Conservation (phyloP, 305 asterid genomes). For the Solanum hybrid region DNA sequence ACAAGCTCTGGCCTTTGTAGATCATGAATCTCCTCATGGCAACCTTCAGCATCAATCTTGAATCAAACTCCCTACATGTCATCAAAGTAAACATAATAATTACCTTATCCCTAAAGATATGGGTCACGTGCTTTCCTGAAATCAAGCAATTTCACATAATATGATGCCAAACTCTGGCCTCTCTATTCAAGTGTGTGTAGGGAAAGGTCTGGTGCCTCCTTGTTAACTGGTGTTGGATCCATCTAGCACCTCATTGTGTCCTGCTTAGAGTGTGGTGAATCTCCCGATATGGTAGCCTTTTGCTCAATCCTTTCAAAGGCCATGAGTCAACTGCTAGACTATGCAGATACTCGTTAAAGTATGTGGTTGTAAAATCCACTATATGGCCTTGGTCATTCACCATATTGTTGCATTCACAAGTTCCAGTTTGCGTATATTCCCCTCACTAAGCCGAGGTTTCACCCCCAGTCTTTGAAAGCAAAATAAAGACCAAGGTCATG, state of each 20-base stretch:
- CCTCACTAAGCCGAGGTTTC: not conserved
- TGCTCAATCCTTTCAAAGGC: not conserved
- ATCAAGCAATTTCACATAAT: not conserved
- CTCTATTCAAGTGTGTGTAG: not conserved
- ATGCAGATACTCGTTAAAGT: not conserved
- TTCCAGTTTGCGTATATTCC: not conserved
- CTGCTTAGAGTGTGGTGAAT: not conserved
- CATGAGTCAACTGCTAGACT: not conserved
- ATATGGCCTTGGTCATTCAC: not conserved
- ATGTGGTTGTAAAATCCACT: not conserved
- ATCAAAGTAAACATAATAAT: not conserved
- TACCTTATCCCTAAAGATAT: not conserved
- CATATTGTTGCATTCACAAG: not conserved
- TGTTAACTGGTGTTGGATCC: not conserved
- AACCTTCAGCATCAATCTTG: not conserved
- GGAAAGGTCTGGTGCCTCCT: not conserved
- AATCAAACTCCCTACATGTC: not conserved
- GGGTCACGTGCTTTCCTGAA: not conserved
- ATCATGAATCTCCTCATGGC: not conserved
- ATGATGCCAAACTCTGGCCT: not conserved
- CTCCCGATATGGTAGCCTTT: not conserved
- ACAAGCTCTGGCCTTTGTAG: not conserved
- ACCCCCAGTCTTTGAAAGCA: not conserved
- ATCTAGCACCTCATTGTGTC: not conserved
- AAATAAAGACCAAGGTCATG: not conserved